Percentiles rank a stretch among this genome's conserved stretches.
phyloP scores from a whole-genome alignment of 805 yeast genomes.

The Citeromyces matritensis region DNA sequence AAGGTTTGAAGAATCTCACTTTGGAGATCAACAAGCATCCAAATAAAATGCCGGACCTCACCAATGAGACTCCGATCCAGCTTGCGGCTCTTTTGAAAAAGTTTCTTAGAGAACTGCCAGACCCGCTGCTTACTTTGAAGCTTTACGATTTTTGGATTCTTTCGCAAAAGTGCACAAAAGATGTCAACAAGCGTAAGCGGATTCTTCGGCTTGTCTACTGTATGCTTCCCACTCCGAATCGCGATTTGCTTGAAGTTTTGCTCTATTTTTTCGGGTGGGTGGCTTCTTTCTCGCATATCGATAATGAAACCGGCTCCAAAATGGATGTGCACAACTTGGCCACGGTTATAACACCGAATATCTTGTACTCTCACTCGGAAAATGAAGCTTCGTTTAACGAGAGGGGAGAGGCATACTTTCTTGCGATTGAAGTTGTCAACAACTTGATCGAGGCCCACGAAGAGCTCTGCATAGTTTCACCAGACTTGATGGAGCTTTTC shows the following conservation, averaged over 20 bases:
- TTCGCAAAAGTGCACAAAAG: slow-evolving; percentile 35
- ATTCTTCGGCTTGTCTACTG: slow-evolving; percentile 54
- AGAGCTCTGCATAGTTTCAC: slow-evolving; percentile 65
- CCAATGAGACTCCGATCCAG: slow-evolving; percentile 73
- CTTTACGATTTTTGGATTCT: slow-evolving; percentile 70
- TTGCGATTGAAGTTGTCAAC: slow-evolving; percentile 85
- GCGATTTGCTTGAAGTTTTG: slow-evolving; percentile 79
- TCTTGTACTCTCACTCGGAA: slow-evolving; percentile 39
- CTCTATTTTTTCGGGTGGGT: slow-evolving; percentile 87
- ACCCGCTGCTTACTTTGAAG: slow-evolving; percentile 67
- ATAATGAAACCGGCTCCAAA: slow-evolving; percentile 74
- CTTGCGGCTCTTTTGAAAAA: slow-evolving; percentile 86
- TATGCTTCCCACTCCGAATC: slow-evolving; percentile 63
- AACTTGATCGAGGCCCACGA: slow-evolving; percentile 71
- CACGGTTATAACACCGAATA: slow-evolving; percentile 89
- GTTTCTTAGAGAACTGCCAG: slow-evolving; percentile 85
- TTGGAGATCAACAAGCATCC: slow-evolving; percentile 66
- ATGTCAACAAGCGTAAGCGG: slow-evolving; percentile 28
- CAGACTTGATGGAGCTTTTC: slow-evolving; percentile 36
- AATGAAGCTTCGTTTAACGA: slow-evolving; percentile 9
- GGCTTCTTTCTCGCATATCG: slow-evolving; percentile 85
- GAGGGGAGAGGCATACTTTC: slow-evolving; percentile 58
- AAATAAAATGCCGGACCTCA: slow-evolving; percentile 51
- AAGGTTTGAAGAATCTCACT: slow-evolving; percentile 58
- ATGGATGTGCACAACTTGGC: slow-evolving; percentile 95